Base-by-base conservation (phyloP, 2,329 filamentous ascomycete species). In the Xylariales sp. region DNA sequence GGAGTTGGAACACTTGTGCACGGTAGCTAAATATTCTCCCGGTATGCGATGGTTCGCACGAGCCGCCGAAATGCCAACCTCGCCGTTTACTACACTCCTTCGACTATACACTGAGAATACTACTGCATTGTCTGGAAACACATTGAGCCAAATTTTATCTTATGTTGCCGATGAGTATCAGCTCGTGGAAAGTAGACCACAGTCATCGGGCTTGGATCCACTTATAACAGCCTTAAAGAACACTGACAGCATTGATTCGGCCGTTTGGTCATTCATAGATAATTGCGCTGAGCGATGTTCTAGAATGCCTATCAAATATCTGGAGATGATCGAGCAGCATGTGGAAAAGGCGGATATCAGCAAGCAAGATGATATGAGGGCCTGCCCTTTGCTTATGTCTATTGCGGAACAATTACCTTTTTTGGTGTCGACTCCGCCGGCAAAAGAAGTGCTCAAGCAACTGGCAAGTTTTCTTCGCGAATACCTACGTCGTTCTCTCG, bases 41-140 rank as follows among this genome's bases (percentile, higher is more conserved):
- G 90, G 90, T 5, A 96, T 97, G 90, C 89, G 91, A 69, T 98
- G 95, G 95, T 97, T 96, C 82, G 86, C 91, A 69, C 94, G 92
- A 75, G 87, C 83, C 66, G 87, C 91, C 71, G 85, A 85, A 0
- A 82, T 91, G n/a, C 77, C 80, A 1, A 82, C 87, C 46, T 93
- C 91, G 3, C 91, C 92, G 0, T 93, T 94, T 69, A 87, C 88
- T n/a, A 89, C 89, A 0, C 84, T 95, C 28, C 78, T 95, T 5
- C 88, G 85, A 67, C 82, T 91, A 5, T 82, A 85, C 43, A 81
- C 84, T 3, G 83, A 84, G 32, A 84, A 84, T 3, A 81, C 83
- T 23, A 78, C 80, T 5, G 83, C 79, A 12, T 75, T 86, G n/a
- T 81, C 85, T 3, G 80, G 86, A 46, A 75, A 82, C 14, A 85